phyloP scores from a whole-genome alignment of 768 basidiomycete species.

The Tricholoma sp. region DNA sequence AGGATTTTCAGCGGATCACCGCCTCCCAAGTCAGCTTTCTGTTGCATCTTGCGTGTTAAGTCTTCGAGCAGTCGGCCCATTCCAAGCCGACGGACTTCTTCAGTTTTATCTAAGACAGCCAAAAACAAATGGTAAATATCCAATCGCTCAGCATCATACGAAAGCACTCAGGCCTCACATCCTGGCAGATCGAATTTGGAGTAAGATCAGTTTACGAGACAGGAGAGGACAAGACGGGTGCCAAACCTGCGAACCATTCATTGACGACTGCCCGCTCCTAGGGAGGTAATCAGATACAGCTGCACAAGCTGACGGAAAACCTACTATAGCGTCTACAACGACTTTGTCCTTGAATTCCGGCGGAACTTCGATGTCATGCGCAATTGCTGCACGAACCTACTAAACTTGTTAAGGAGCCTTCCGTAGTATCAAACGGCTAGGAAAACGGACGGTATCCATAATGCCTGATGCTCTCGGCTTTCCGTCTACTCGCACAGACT shows the following conservation, averaged over 20 bases:
- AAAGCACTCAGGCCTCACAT: conserved; percentile 26
- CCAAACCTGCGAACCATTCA: conserved; percentile 71
- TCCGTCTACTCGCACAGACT: conserved; percentile 68
- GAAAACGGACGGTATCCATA: conserved; percentile 55
- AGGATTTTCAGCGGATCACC: conserved; percentile 56
- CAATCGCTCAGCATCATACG: conserved; percentile 7
- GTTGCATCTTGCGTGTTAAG: conserved; percentile 56
- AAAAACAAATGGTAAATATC: neutral
- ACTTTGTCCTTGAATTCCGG: conserved; percentile 63
- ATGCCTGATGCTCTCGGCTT: conserved; percentile 72
- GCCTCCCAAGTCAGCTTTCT: conserved; percentile 41
- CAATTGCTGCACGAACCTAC: conserved; percentile 61
- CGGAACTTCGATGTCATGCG: conserved; percentile 69
- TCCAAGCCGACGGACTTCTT: conserved; percentile 70
- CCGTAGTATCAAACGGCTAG: neutral
- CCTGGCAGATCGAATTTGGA: conserved; percentile 22
- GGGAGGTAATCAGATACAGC: neutral
- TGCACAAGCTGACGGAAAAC: conserved; percentile 7
- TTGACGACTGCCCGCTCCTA: conserved; percentile 69
- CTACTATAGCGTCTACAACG: conserved; percentile 54
- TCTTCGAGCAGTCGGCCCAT: conserved; percentile 74
- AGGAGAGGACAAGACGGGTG: neutral
- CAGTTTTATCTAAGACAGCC: conserved; percentile 50
- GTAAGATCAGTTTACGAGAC: conserved; percentile 6
- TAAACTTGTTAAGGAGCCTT: neutral